Evolutionary conservation across 305 asterid species (phyloP).

Genomic region (Fraxinus latifolia): DNA sequence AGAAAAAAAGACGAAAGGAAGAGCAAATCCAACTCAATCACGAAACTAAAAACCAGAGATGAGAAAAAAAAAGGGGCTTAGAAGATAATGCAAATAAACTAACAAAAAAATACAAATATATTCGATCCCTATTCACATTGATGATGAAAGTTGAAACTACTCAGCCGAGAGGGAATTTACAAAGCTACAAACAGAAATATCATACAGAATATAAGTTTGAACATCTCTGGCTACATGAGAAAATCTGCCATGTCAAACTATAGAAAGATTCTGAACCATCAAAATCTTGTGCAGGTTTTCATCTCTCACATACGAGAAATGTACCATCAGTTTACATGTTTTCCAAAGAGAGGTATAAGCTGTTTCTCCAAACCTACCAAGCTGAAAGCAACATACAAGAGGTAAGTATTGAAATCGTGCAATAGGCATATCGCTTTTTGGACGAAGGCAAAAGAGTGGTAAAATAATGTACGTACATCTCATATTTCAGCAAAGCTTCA

Average conservation of each 20-base stretch:
- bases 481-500: constrained; percentile 74
- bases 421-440: not conserved
- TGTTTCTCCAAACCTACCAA: constrained; percentile 73
- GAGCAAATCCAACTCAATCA: not conserved
- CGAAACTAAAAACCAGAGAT: not conserved
- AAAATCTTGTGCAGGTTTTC: not conserved
- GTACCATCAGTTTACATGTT: constrained; percentile 27
- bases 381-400: constrained; percentile 32
- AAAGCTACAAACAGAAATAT: not conserved
- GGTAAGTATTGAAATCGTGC: constrained; percentile 11
- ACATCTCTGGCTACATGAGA: not conserved
- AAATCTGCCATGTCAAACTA: not conserved
- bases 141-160: not conserved
- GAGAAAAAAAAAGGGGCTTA: too few species aligned
- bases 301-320: not conserved
- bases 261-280: not conserved
- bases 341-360: constrained; percentile 54
- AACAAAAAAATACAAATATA: not conserved
- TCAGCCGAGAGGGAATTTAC: not conserved
- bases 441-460: not conserved
- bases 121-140: not conserved
- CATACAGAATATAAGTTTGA: not conserved
- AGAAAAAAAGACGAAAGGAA: not conserved
- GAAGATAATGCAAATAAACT: not conserved
- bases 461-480: constrained; percentile 46